Base-by-base conservation (phyloP, 1,139 yeast species). In the Zygoascus sp. region DNA sequence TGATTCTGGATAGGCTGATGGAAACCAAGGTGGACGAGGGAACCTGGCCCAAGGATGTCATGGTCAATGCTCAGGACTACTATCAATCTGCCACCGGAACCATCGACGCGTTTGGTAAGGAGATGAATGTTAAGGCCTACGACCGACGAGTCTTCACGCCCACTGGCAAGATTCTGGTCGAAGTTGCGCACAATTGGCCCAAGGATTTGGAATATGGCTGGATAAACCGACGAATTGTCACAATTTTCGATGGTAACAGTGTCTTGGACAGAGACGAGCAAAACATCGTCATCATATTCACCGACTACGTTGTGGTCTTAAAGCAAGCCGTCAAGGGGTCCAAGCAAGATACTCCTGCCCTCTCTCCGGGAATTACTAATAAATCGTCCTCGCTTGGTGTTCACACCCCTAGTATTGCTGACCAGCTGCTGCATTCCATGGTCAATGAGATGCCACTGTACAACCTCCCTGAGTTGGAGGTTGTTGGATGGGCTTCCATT, bases 141-240 rank as follows among this genome's bases (percentile, higher is more conserved):
- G 75, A 72, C 54, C 75, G 79, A 38, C 73, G 96, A 52, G 80
- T 88, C 0, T 87, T 89, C 61, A 89, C 97, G 0, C 96, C 97
- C 1, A 83, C 96, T 0, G 97, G 97, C 0, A 88, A 87, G 61
- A 75, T 90, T 2, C 68, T 90, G 39, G 83, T 95, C 0, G 96
- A 88, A 58, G 64, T 89, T 21, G 95, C 96, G 5, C 73, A 78
- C 8, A 80, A 80, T 19, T 90, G 97, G 97, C 97, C 97, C 0
- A 68, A 79, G 0, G 90, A 84, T 57, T 71, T 90, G 22, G 95
- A 87, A 56, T 83, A 82, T 59, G 96, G 95, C 21, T 89, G 97
- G 97, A 64, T 88, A 20, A 75, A 83, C 25, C 74, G 97, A 50
- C 76, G 94, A 52, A 92, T 90, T 3, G 89, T 90, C 16, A 85